Evolutionary conservation across 768 basidiomycete species (phyloP), one percentile per base, ranked within the genome.

Genomic region (Russula compacta): DNA sequence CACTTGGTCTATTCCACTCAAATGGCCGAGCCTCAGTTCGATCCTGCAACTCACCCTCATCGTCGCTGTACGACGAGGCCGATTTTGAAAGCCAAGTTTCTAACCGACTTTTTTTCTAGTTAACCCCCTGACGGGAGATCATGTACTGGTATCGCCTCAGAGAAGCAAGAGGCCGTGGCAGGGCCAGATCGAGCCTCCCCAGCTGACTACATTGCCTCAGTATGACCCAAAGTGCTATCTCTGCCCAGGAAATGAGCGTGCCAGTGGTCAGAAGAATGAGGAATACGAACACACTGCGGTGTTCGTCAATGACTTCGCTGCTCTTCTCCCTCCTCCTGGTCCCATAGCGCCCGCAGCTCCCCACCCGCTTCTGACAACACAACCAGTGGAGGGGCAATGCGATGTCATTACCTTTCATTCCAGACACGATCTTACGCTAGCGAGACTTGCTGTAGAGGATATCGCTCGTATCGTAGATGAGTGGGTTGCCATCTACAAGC

Each of bases 381-480:
- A 86, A 61, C 87, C 93, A 1, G 79, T 93, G 2, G 77, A 86
- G 56, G 94, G 93, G 5, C 80, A 78, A n/a, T 95, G 91, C 73
- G 90, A 92, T 70, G 94, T 95, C 43, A 72, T 97, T 55, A 80
- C 89, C 67, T 95, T 92, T 72, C 85, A 91, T 70, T 91, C 89
- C 2, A 75, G 86, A 48, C 93, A 95, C 69, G 88, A 95, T 68
- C 77, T 95, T 15, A 90, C 92, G 14, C 78, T 95, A 39, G 84
- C 94, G 0, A 80, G 81, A 49, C 78, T 95, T 65, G 48, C 74
- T 0, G 55, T 76, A 1, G 64, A 71, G 9, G 87, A 89, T 58
- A 84, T 95, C 56, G 74, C 78, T 59, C 66, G 71, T 40, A 80
- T 95, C 50, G 78, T 97, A 54, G 75, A 79, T 2, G 84, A 84